Evolutionary conservation across 768 basidiomycete species (phyloP).

Genomic region (Dioszegia hungarica): DNA sequence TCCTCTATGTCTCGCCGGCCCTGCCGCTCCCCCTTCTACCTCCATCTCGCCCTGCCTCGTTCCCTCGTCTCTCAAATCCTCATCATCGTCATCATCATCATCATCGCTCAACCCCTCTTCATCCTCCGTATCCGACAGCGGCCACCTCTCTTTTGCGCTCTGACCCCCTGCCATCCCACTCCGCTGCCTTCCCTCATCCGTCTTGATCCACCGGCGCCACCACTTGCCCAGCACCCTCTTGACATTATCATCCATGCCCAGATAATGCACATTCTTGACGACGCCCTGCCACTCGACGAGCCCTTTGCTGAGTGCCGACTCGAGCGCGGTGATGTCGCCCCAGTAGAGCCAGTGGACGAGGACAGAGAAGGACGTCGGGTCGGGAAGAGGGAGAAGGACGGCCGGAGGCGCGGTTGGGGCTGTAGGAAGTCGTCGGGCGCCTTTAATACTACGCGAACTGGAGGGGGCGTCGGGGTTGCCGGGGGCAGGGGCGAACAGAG

Average conservation of each 20-base stretch:
- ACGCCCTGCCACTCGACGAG: constrained; percentile 77
- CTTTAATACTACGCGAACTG: constrained; percentile 5
- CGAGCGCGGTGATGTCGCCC: constrained; percentile 63
- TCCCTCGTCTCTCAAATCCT: background rate
- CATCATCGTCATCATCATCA: background rate
- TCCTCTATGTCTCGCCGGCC: background rate
- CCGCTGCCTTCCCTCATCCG: constrained; percentile 15
- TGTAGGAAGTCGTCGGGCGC: constrained; percentile 27
- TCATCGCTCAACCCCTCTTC: background rate
- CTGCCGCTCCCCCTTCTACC: background rate
- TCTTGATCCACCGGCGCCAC: constrained; percentile 61
- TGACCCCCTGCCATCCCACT: background rate
- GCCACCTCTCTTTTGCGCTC: background rate
- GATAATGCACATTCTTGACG: constrained; percentile 83
- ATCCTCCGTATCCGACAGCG: background rate
- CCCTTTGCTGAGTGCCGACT: constrained; percentile 62
- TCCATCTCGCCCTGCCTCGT: background rate
- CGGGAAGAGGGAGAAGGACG: constrained; percentile 42
- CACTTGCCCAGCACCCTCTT: constrained; percentile 71
- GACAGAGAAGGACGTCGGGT: constrained; percentile 40
- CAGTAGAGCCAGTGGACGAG: constrained; percentile 46
- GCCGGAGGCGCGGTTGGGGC: constrained; percentile 22
- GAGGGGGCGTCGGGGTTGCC: constrained; percentile 40
- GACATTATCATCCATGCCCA: constrained; percentile 69
- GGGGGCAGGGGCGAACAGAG: constrained; percentile 61